Base-by-base conservation (phyloP, 805 yeast species). In the Candida takata region DNA sequence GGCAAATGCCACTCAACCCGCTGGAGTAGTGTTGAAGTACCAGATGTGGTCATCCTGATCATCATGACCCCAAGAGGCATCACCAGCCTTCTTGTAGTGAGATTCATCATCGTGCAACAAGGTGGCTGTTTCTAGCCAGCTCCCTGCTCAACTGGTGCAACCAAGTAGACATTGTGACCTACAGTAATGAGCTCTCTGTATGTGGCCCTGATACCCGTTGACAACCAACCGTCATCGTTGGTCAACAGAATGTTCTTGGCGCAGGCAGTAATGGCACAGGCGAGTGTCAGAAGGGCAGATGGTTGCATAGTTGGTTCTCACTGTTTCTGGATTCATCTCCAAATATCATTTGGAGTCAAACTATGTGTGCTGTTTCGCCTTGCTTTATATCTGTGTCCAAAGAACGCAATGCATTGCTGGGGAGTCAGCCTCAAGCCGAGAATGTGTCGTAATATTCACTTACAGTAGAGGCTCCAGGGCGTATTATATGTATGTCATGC, bases 1-100 rank as follows among this genome's bases (percentile, higher is more conserved):
- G 18, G 64, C 76, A 44, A 69, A 64, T 5, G 71, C 64, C 29
- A 70, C 72, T 51, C 67, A 67, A 11, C 73, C 62, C 30, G 75
- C 72, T 40, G 78, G 78, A 13, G 77, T 68, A 42, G 74, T 77
- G 45, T 70, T 69, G 60, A 72, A 69, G 53, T 72, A 72, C 77
- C 77, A 72, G 43, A 67, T 54, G 41, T 67, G 61, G 35, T 47
- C 39, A 48, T 69, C 70, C 31, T 34, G 33, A 10, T 30, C 55
- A 43, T 72, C 77, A 40, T 68, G 69, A 32, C 75, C 78, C 77
- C 77, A 74, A 18, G 75, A 63, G 42, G 76, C 74, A 18, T 64
- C 61, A 26, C 78, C 79, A 2, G 51, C 55, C 41, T 62, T 61
- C 40, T 65, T 68, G 52, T 70, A 70, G 25, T 50, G 52, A 45